Base-by-base conservation (phyloP, 176 grass and related monocot species). In the Oryza rufipogon region DNA sequence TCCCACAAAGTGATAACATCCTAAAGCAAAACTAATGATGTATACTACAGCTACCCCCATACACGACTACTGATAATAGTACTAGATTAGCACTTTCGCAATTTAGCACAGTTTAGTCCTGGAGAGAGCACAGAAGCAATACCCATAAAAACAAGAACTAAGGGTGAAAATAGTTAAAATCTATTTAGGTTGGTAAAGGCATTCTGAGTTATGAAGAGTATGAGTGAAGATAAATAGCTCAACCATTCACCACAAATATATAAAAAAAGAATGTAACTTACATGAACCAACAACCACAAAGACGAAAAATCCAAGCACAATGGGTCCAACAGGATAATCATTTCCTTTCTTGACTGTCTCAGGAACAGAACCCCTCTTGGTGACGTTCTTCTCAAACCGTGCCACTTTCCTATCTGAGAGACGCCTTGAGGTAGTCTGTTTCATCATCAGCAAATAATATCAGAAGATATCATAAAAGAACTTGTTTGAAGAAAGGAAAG, bases 231-330 rank as follows among this genome's bases (percentile, higher is more conserved):
- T 30, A 10, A 80, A 49, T 45, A 75, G 71, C 56, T 70, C 52
- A 44, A 67, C 9, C 39, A 75, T 38, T 81, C 7, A 23, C 20
- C 58, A 22, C 8, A 14, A 74, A 69, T 10, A 65, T 32, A 32
- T 39, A 44, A 68, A 20, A 80, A 33, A 79, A 12, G 13, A 15
- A 58, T 45, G 36, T 76, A 80, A 85, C 94, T 91, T 93, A 96
- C 94, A 96, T 81, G 94, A 96, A 20, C 94, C 94, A 66, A 96
- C 74, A 4, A 96, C 94, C 63, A 96, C 75, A 36, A 96, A 96
- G 91, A 96, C 74, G 11, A 91, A 89, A 79, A 96, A 93, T 77
- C 91, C 89, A 33, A 96, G 83, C 74, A 96, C 42, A 87, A 93
- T 91, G 76, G 91, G 91, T 30, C 81, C 94, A 82, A 96, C 66